phyloP scores from a whole-genome alignment of 2,329 filamentous ascomycete species.

The Alternaria arbusti region DNA sequence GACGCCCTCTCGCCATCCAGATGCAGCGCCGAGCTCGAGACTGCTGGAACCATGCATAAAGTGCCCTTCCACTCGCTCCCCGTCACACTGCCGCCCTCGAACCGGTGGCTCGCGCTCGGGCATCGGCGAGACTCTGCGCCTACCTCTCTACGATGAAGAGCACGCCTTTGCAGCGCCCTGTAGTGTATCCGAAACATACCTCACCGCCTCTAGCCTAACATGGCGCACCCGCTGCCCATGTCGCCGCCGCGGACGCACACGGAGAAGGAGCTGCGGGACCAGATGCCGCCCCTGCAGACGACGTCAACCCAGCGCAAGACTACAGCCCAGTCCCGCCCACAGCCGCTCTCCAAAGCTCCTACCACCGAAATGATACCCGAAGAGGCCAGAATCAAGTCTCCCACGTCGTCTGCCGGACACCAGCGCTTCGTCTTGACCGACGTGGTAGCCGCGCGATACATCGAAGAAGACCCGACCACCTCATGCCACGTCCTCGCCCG shows the following conservation, averaged over 20 bases:
- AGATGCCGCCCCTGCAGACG: slow-evolving; percentile 36
- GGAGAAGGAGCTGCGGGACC: slow-evolving; percentile 38
- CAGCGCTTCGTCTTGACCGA: slow-evolving; percentile 70
- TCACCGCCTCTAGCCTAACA: slow-evolving; percentile 6
- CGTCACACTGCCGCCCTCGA: slow-evolving; percentile 9
- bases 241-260: slow-evolving; percentile 23
- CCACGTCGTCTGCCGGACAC: slow-evolving; percentile 46
- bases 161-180: slow-evolving; percentile 9
- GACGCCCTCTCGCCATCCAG: background rate
- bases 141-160: slow-evolving; percentile 29
- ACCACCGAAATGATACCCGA: slow-evolving; percentile 20
- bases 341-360: slow-evolving; percentile 11
- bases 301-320: slow-evolving; percentile 25
- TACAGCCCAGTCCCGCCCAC: slow-evolving; percentile 21
- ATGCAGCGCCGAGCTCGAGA: slow-evolving; percentile 7
- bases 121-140: slow-evolving; percentile 26
- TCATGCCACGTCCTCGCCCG: slow-evolving; percentile 70
- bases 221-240: slow-evolving; percentile 30
- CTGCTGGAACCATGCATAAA: slow-evolving; percentile 29
- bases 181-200: slow-evolving; percentile 6
- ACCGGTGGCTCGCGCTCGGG: slow-evolving; percentile 20
- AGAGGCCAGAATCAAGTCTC: slow-evolving; percentile 20
- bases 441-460: slow-evolving; percentile 69
- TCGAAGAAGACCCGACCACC: slow-evolving; percentile 83
- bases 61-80: slow-evolving; percentile 3